These are phyloP conservation scores for Phytophthora ramorum DNA, from an alignment of 352 stramenopile genomes.

Conservation along the genomic window DNA sequence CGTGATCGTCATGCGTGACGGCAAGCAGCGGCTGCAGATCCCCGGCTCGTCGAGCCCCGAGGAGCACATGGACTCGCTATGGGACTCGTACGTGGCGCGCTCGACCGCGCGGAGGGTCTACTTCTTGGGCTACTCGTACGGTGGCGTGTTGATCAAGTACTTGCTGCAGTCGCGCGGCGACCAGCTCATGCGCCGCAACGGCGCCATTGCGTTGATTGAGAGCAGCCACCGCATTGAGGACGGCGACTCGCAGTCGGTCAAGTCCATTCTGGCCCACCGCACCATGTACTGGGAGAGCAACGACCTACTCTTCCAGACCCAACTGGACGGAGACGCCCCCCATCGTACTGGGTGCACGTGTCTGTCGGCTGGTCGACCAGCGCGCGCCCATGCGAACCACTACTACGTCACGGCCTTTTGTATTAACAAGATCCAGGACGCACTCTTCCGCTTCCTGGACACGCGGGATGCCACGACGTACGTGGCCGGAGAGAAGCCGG, in stretches of 20 bases:
- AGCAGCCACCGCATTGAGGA: conserved; percentile 89
- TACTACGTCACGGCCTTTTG: conserved; percentile 91
- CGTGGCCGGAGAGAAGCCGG: conserved; percentile 73
- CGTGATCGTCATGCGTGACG: conserved; percentile 81
- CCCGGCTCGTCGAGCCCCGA: conserved; percentile 84
- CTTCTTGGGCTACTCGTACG: conserved; percentile 91
- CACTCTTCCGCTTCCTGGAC: conserved; percentile 84
- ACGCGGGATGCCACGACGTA: conserved; percentile 82
- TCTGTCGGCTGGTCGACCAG: conserved; percentile 73
- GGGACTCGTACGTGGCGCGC: conserved; percentile 80
- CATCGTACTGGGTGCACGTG: conserved; percentile 88
- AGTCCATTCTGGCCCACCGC: conserved; percentile 86
- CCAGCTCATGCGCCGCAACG: conserved; percentile 87
- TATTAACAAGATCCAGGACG: conserved; percentile 89
- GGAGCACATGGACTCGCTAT: conserved; percentile 90
- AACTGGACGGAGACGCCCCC: conserved; percentile 78
- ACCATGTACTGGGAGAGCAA: conserved; percentile 93
- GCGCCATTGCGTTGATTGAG: conserved; percentile 87
- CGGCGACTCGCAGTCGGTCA: conserved; percentile 86
- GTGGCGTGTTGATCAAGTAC: conserved; percentile 90
- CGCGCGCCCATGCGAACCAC: conserved; percentile 79
- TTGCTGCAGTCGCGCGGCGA: conserved; percentile 86
- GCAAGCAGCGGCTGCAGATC: conserved; percentile 85
- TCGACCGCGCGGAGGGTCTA: conserved; percentile 75
- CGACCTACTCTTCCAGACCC: conserved; percentile 76